A percentile compares a stretch with the other conserved stretches of the same genome.
These are phyloP conservation scores for Trypanosoma congolense DNA, from an alignment of 208 protist genomes.

Conservation along the genomic window DNA sequence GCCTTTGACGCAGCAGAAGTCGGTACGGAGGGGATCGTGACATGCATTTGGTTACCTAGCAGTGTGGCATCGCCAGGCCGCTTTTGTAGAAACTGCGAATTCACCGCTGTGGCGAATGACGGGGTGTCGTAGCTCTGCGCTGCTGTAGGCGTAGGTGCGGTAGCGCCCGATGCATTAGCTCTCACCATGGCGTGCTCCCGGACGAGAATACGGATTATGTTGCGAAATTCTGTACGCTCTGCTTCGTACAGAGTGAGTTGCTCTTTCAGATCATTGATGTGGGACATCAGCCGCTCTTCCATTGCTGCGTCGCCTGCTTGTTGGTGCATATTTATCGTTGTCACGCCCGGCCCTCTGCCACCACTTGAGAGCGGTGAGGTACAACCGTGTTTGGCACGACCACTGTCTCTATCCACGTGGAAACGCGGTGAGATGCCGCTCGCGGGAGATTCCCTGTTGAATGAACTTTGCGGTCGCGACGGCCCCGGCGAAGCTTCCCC, in stretches of 20 bases:
- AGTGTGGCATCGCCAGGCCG: neutral
- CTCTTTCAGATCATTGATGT: constrained; percentile 5
- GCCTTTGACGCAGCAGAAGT: neutral
- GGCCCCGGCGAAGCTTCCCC: no score
- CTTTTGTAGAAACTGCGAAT: neutral
- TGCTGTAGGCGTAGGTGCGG: neutral
- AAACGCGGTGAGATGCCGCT: no score
- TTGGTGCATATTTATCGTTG: neutral
- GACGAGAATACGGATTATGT: constrained; percentile 3
- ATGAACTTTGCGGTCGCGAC: neutral
- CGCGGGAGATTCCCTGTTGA: neutral
- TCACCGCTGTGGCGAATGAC: neutral
- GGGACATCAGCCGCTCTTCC: neutral
- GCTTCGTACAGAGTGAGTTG: neutral
- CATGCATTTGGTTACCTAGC: neutral
- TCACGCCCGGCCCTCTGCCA: no score
- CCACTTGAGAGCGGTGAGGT: no score
- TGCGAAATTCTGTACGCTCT: constrained; percentile 5
- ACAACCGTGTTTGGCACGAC: no score
- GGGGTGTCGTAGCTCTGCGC: neutral
- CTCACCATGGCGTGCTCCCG: neutral
- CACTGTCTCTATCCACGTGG: no score
- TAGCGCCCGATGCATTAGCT: neutral
- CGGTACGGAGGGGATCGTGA: neutral
- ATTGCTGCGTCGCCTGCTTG: neutral